Base-by-base conservation (phyloP, 352 stramenopile species). In the Pythium myriotylum region DNA sequence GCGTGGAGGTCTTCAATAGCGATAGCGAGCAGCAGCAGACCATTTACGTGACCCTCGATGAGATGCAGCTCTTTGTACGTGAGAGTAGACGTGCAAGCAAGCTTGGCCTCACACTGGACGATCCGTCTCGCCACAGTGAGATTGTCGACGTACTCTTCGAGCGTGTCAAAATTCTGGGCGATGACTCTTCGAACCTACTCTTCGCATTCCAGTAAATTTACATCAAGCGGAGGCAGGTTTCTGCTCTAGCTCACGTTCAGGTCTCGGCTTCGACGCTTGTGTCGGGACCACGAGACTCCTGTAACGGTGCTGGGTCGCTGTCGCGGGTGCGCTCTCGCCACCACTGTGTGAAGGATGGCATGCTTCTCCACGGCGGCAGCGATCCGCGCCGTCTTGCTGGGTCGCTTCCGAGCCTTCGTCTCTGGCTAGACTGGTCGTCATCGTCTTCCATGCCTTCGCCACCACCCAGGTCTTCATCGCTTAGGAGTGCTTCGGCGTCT, bases 1-100 rank as follows among this genome's bases (percentile, higher is more conserved):
- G 81, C 17, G 78, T 93, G 26, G 82, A 93, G 43, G 62, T 89
- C 6, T 90, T 93, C 54, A 91, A 91, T 58, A 91, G 75, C 60
- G 81, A 93, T 54, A 89, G 77, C 16, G 84, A 93, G 42, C 72
- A 86, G 47, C 77, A 84, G 61, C 84, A 93, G 43, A 91, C 84
- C 0, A 81, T 91, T 32, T 86, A 93, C 40, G 80, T 93, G 19
- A 76, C 79, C 4, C 73, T 72, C 45, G 68, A 67, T 24, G 81
- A 91, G 52, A 77, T 93, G 68, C 56, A 80, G 59, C 4, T 59
- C 52, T 90, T 85, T 46, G 45, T 91, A n/a, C 53, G 55, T 19
- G 74, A 86, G 54, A 88, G 73, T 61, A 72, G 68, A 33, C 77
- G 74, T 22, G 73, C 75, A 2, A 40, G 57, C 9, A 47, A 47